These are phyloP conservation scores for Rubus idaeus DNA, from an alignment of 306 rosid genomes.

Conservation along the genomic window DNA sequence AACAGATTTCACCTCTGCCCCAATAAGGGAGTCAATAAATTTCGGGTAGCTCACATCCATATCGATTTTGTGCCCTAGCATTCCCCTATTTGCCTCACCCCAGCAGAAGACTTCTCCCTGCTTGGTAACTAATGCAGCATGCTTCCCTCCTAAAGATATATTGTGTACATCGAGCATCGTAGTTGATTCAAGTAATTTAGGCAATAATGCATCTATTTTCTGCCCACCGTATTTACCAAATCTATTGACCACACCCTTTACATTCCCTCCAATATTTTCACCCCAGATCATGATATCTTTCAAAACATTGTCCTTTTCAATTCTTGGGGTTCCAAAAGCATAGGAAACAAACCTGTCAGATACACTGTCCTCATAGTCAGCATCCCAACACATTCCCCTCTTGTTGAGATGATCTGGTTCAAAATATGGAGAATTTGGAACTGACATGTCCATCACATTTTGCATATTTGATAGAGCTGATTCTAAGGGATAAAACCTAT, in stretches of 20 bases:
- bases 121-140: conserved; percentile 73
- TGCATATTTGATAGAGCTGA: conserved; percentile 42
- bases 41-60: conserved; percentile 61
- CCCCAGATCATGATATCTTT: conserved; percentile 93
- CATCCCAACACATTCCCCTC: conserved; percentile 24
- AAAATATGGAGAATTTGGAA: conserved; percentile 52
- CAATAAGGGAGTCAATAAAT: conserved; percentile 61
- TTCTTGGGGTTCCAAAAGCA: conserved; percentile 30
- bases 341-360: conserved; percentile 37
- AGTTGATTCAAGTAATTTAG: conserved; percentile 70
- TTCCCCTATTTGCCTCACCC: conserved; percentile 78
- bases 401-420: conserved; percentile 42
- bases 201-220: conserved; percentile 52
- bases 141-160: conserved; percentile 76
- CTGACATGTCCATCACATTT: conserved; percentile 38
- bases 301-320: conserved; percentile 48
- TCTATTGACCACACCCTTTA: conserved; percentile 44
- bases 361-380: conserved; percentile 35
- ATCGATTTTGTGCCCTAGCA: conserved; percentile 67
- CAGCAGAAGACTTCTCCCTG: conserved; percentile 87
- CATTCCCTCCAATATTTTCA: conserved; percentile 55
- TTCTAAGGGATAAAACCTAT: conserved; percentile 47
- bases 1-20: conserved; percentile 48
- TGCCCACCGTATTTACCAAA: conserved; percentile 30
- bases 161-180: conserved; percentile 61